A percentile compares a stretch with the other conserved stretches of the same genome.
Conservation (phyloP, 2,329 filamentous ascomycete genomes). For the Xylaria multiplex region DNA sequence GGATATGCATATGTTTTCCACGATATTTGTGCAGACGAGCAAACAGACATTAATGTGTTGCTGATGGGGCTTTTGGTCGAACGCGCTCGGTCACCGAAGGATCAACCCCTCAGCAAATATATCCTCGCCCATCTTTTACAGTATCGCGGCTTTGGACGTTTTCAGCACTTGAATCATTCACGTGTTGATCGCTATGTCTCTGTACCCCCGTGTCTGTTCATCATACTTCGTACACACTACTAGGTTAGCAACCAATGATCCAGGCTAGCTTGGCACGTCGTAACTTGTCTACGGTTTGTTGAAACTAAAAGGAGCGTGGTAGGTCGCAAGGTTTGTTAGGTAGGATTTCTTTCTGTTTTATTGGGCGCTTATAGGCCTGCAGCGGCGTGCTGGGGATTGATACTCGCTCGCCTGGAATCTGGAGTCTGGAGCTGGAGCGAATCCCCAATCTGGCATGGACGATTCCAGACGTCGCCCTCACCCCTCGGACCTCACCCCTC, state of each 20-base stretch:
- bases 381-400: slow-evolving; percentile 14
- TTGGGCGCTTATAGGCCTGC: not conserved
- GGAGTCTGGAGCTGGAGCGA: slow-evolving; percentile 9
- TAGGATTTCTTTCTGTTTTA: not conserved
- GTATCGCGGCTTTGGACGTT: slow-evolving; percentile 6
- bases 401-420: slow-evolving; percentile 8
- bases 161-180: slow-evolving; percentile 6
- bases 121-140: slow-evolving; percentile 14
- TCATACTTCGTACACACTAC: not conserved
- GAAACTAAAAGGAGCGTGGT: not conserved
- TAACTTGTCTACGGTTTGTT: slow-evolving; percentile 13
- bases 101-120: slow-evolving; percentile 20
- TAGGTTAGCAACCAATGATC: slow-evolving; percentile 1
- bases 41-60: slow-evolving; percentile 4
- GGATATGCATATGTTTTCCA: not conserved
- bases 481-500: slow-evolving; percentile 3
- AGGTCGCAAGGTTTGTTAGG: slow-evolving; percentile 3
- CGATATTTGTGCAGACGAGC: slow-evolving; percentile 3
- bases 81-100: slow-evolving; percentile 27
- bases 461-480: slow-evolving; percentile 4
- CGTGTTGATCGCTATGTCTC: slow-evolving; percentile 10
- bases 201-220: not conserved
- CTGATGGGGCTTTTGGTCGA: slow-evolving; percentile 7
- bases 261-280: not conserved
- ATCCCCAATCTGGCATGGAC: slow-evolving; percentile 6